Base-by-base conservation (phyloP, 805 yeast species). In the Candida maesae region DNA sequence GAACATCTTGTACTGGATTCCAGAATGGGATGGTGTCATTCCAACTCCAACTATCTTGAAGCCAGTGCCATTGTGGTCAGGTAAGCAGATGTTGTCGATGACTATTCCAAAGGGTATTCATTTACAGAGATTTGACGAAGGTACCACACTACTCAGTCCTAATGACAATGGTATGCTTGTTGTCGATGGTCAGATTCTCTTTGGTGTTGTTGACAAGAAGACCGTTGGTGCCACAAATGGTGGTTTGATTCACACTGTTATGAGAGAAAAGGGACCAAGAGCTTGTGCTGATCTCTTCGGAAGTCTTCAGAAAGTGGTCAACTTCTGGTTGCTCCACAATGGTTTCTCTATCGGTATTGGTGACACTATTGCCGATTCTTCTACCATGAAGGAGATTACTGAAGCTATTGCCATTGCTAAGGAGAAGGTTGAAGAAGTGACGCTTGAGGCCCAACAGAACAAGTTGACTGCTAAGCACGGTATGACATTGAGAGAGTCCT, bases 301-400 rank as follows among this genome's bases (percentile, higher is more conserved):
- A 61, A 84, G 86, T 53, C 78, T 91, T 46, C 99, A 93, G 66
- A 91, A 89, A 59, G 95, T 93, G 44, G 96, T 90, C 30, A 93
- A 93, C 66, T 93, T 76, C 64, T 93, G 99, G 99, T 73, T 93
- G 46, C 73, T 93, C 39, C 99, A 95, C 61, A 87, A 86, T 56
- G 98, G 99, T 46, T 93, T 93, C 68, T 91, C 98, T 11, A 95
- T 95, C 55, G 99, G 99, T 76, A 93, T 93, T 66, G 99, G 99
- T 73, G 99, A 93, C 67, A 93, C 99, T 4, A 95, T 93, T 70
- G 99, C 99, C 36, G 99, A 95, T 71, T 79, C 90, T n/a, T 81
- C 78, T 23, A 93, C 99, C 31, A 95, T 93, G 96, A 80, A 81
- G 53, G 84, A 83, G 52, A 90, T 93, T 55, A 93, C 98, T 1